phyloP scores from a whole-genome alignment of 139 green algal genomes.

The Chlamydomonas applanata region DNA sequence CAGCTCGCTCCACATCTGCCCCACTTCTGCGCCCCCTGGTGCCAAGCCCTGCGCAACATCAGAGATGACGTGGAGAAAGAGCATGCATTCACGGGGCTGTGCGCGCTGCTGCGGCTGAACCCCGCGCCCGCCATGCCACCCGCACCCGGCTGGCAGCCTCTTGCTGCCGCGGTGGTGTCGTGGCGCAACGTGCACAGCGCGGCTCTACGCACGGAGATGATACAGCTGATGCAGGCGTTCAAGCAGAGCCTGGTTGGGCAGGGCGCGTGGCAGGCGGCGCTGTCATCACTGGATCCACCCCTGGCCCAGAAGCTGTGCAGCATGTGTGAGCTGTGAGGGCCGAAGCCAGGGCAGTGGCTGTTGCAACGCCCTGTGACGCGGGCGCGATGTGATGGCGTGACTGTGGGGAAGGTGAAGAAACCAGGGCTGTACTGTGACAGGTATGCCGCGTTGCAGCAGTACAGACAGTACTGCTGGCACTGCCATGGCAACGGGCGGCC shows the following conservation, averaged over 20 bases:
- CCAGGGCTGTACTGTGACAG: too few species aligned
- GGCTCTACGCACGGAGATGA: slow-evolving; percentile 55
- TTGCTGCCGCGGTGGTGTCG: slow-evolving; percentile 61
- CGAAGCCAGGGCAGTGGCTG: too few species aligned
- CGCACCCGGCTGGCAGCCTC: slow-evolving; percentile 29
- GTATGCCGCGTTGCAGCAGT: too few species aligned
- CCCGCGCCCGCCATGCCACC: slow-evolving; percentile 50
- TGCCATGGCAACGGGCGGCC: too few species aligned
- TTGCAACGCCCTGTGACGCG: too few species aligned
- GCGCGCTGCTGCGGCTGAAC: slow-evolving; percentile 66
- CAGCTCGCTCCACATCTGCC: slow-evolving; percentile 63
- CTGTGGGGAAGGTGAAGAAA: too few species aligned
- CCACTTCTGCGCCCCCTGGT: slow-evolving; percentile 83
- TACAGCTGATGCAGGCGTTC: slow-evolving; percentile 10
- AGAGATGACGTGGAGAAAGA: slow-evolving; percentile 95
- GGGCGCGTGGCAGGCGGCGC: neutral
- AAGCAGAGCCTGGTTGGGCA: slow-evolving; percentile 10
- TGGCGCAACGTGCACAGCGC: slow-evolving; percentile 64
- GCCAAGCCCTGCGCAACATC: slow-evolving; percentile 73
- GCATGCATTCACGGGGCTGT: slow-evolving; percentile 81
- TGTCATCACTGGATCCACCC: slow-evolving; percentile 2
- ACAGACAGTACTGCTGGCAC: too few species aligned
- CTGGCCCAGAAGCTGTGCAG: neutral
- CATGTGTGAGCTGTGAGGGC: slow-evolving; percentile 10
- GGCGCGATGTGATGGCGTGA: too few species aligned